Evolutionary conservation across 2,329 filamentous ascomycete genomes (phyloP).

Genomic region (Aspergillus sp.): DNA sequence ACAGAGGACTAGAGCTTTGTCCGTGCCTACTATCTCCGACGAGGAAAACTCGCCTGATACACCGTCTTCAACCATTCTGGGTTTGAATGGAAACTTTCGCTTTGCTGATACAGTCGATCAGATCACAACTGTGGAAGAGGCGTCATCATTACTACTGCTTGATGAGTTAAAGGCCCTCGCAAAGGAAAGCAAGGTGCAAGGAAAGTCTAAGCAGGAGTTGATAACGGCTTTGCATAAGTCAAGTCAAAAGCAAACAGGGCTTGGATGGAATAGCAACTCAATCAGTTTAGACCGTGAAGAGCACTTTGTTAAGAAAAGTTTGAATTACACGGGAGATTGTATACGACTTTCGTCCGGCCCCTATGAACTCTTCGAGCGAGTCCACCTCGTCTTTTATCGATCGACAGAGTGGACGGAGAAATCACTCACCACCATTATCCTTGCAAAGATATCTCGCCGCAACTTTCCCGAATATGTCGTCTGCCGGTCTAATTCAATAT

Average conservation of each 20-base stretch:
- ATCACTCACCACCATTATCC: slow-evolving; percentile 88
- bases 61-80: slow-evolving; percentile 37
- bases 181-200: slow-evolving; percentile 81
- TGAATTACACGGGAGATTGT: slow-evolving; percentile 75
- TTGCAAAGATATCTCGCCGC: slow-evolving; percentile 82
- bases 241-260: slow-evolving; percentile 71
- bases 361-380: slow-evolving; percentile 83
- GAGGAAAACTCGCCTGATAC: slow-evolving; percentile 51
- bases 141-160: slow-evolving; percentile 74
- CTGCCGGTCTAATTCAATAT: slow-evolving; percentile 85
- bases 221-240: slow-evolving; percentile 70
- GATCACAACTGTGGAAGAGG: slow-evolving; percentile 79
- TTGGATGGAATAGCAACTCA: slow-evolving; percentile 60
- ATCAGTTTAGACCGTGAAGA: slow-evolving; percentile 60
- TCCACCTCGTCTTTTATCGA: slow-evolving; percentile 93
- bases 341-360: slow-evolving; percentile 73
- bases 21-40: slow-evolving; percentile 36
- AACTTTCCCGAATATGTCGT: slow-evolving; percentile 92
- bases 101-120: slow-evolving; percentile 80
- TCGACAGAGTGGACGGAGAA: slow-evolving; percentile 98
- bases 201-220: slow-evolving; percentile 83
- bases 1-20: slow-evolving; percentile 59
- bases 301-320: slow-evolving; percentile 75
- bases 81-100: slow-evolving; percentile 60
- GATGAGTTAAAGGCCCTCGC: slow-evolving; percentile 84